Conservation (phyloP, 2,329 filamentous ascomycete genomes). For the Rutstroemia sp. region DNA sequence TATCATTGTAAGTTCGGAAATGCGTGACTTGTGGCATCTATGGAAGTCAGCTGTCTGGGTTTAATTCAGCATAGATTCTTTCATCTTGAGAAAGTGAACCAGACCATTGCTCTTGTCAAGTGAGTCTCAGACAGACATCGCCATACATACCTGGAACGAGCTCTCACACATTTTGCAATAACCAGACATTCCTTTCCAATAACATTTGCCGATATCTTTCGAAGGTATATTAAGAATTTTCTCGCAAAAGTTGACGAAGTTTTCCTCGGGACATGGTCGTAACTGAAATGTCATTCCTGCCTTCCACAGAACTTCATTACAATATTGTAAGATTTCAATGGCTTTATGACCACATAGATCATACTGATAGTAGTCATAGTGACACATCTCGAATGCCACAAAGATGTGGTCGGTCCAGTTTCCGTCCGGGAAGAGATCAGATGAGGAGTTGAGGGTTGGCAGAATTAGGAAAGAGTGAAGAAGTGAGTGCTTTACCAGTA, state of each 20-base stretch:
- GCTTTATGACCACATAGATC: conserved; percentile 9
- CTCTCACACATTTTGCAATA: conserved; percentile 10
- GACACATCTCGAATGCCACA: conserved; percentile 10
- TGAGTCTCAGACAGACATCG: too few relatives aligned
- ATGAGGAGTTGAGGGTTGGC: not conserved
- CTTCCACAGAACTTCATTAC: conserved; percentile 5
- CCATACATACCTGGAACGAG: conserved; percentile 1
- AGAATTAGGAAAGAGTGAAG: not conserved
- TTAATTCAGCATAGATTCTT: too few relatives aligned
- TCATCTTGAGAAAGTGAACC: too few relatives aligned
- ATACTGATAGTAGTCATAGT: conserved; percentile 8
- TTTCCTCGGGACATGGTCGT: conserved; percentile 2
- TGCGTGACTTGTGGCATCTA: conserved; percentile 4
- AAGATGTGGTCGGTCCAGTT: not conserved
- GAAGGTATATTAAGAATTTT: not conserved
- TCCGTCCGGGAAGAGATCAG: not conserved
- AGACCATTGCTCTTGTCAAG: too few relatives aligned
- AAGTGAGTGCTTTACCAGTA: not conserved
- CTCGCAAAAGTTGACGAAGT: not conserved
- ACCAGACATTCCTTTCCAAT: conserved; percentile 7
- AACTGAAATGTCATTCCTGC: conserved; percentile 7
- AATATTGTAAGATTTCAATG: conserved; percentile 12
- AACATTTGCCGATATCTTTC: not conserved
- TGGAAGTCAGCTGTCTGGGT: not conserved
- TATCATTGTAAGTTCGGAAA: conserved; percentile 4